phyloP scores from a whole-genome alignment of 352 stramenopile genomes.

The Phytophthora pinifolia region DNA sequence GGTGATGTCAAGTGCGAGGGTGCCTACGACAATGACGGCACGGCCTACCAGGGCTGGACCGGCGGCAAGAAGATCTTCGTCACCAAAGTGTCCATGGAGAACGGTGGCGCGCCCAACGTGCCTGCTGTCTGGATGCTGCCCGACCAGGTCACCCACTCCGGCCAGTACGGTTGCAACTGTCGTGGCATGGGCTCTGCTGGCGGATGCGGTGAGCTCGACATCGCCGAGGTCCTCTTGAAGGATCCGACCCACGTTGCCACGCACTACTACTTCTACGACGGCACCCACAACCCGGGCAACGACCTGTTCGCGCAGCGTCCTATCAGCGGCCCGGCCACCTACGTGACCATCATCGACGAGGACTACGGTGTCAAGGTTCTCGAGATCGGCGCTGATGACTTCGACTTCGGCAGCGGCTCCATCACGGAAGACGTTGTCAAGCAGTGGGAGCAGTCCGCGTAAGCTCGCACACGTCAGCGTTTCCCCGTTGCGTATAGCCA shows the following conservation, averaged over 20 bases:
- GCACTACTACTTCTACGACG: conserved; percentile 85
- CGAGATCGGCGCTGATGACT: conserved; percentile 55
- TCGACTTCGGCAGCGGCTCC: conserved; percentile 54
- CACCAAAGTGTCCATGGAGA: conserved; percentile 64
- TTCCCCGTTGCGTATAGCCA: conserved; percentile 22
- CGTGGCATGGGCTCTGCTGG: conserved; percentile 57
- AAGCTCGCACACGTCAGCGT: conserved; percentile 4
- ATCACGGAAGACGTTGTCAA: conserved; percentile 55
- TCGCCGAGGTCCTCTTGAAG: conserved; percentile 71
- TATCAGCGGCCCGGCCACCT: conserved; percentile 45
- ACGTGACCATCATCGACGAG: conserved; percentile 77
- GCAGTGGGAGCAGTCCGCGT: conserved; percentile 52
- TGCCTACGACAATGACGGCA: conserved; percentile 72
- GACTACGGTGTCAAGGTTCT: conserved; percentile 67
- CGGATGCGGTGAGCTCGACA: conserved; percentile 79
- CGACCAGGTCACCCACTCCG: conserved; percentile 62
- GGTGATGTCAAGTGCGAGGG: conserved; percentile 52
- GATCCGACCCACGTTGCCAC: conserved; percentile 61
- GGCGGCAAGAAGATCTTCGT: conserved; percentile 81
- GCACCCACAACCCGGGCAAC: conserved; percentile 50
- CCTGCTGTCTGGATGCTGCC: conserved; percentile 80
- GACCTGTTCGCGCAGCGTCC: conserved; percentile 64
- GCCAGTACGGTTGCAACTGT: conserved; percentile 86
- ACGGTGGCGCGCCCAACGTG: conserved; percentile 44
- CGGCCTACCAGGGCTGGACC: conserved; percentile 62